Conservation (phyloP, 495 filamentous ascomycete genomes). For the Podospora tetraspora region DNA sequence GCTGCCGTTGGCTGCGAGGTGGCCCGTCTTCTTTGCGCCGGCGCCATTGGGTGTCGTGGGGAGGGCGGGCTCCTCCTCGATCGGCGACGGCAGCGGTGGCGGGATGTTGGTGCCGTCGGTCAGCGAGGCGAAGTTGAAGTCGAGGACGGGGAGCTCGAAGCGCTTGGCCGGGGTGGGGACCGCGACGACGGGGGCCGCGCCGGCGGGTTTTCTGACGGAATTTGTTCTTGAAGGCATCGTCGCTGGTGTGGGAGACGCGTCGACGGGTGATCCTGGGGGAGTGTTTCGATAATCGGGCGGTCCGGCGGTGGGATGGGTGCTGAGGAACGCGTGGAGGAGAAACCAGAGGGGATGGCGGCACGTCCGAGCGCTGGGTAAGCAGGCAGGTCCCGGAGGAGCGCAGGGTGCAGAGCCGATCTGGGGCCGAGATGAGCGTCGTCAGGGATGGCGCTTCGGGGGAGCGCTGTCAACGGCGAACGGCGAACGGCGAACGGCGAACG, state of each 20-base stretch:
- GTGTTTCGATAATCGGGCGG: not conserved
- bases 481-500: not conserved
- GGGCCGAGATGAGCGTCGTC: slow-evolving; percentile 1
- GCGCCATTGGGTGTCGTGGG: slow-evolving; percentile 27
- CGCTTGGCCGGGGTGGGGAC: slow-evolving; percentile 27
- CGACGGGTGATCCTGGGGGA: not conserved
- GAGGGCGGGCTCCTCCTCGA: slow-evolving; percentile 39
- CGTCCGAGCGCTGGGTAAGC: slow-evolving; percentile 15
- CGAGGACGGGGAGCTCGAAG: slow-evolving; percentile 50
- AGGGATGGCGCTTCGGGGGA: not conserved
- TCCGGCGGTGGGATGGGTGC: slow-evolving; percentile 2
- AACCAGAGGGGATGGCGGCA: slow-evolving; percentile 7
- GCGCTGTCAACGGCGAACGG: not conserved
- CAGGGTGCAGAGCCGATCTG: not conserved
- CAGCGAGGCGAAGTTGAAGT: slow-evolving; percentile 47
- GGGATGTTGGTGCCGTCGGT: slow-evolving; percentile 56
- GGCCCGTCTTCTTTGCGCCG: slow-evolving; percentile 19
- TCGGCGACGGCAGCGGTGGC: slow-evolving; percentile 47
- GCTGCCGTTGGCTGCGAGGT: slow-evolving; percentile 30
- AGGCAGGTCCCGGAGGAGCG: not conserved
- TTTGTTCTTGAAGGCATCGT: slow-evolving; percentile 27
- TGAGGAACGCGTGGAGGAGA: not conserved
- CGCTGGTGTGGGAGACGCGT: not conserved
- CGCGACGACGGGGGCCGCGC: not conserved
- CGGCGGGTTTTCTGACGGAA: slow-evolving; percentile 14